Conservation (phyloP, 208 protist genomes). For the Crithidia expoeki region DNA sequence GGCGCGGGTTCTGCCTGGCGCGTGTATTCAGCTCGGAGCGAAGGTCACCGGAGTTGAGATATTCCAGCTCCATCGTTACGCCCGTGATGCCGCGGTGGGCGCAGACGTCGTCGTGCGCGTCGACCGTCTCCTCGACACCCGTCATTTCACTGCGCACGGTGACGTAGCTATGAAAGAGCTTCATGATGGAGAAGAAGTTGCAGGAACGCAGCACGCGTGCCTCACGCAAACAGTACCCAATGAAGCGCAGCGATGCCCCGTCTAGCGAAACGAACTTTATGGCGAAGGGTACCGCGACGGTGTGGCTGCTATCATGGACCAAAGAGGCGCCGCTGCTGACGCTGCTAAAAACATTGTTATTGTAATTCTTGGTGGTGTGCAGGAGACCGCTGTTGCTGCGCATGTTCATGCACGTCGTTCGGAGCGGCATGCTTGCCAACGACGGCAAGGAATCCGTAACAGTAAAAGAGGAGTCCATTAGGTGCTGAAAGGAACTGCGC, state of each 20-base stretch:
- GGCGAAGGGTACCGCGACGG: conserved; percentile 32
- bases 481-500: not conserved
- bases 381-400: not conserved
- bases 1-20: conserved; percentile 22
- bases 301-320: not conserved
- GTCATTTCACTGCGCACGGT: conserved; percentile 44
- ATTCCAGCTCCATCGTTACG: conserved; percentile 73
- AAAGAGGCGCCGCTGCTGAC: conserved; percentile 5
- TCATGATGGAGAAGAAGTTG: conserved; percentile 77
- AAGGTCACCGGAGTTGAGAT: conserved; percentile 79
- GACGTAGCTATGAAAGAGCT: conserved; percentile 62
- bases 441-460: conserved; percentile 10
- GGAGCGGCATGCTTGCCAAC: conserved; percentile 4
- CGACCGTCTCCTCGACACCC: conserved; percentile 54
- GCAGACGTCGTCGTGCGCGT: conserved; percentile 1
- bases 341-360: conserved; percentile 7
- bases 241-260: conserved; percentile 57
- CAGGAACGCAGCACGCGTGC: conserved; percentile 63
- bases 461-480: conserved; percentile 11
- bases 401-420: not conserved
- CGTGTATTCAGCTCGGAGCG: conserved; percentile 66
- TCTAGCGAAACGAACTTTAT: conserved; percentile 65
- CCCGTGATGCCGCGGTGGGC: conserved; percentile 20
- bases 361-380: not conserved
- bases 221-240: conserved; percentile 54